phyloP scores from a whole-genome alignment of 176 grass and related monocot genomes.

The Chloris gayana region DNA sequence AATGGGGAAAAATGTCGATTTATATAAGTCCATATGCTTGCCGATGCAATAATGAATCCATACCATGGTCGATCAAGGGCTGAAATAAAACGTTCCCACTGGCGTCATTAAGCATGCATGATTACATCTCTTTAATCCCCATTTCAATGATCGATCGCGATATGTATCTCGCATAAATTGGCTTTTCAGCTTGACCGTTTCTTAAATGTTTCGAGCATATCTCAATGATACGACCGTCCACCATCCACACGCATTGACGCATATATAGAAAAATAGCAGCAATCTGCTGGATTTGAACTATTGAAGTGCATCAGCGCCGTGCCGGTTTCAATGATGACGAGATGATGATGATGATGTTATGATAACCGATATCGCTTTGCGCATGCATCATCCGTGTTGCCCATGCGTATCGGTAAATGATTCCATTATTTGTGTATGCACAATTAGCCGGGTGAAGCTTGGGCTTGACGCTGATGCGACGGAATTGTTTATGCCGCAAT shows the following conservation, averaged over 20 bases:
- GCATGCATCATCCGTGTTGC: neutral
- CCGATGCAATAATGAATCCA: too few species aligned
- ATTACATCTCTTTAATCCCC: slow-evolving; percentile 4
- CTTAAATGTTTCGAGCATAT: neutral
- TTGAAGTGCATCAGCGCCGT: neutral
- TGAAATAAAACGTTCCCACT: neutral
- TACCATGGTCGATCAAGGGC: neutral
- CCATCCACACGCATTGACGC: neutral
- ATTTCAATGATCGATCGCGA: neutral
- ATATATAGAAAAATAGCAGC: neutral
- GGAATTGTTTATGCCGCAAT: neutral
- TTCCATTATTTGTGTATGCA: neutral
- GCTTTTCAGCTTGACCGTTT: neutral
- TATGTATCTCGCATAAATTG: neutral
- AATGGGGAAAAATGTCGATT: neutral
- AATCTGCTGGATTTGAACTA: neutral
- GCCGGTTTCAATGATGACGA: neutral
- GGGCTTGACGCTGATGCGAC: neutral
- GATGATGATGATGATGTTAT: neutral
- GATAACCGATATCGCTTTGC: neutral
- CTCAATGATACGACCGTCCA: slow-evolving; percentile 31
- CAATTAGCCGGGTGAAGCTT: neutral
- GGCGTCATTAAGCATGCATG: slow-evolving; percentile 8
- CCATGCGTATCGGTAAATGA: neutral
- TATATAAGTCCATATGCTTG: neutral